Evolutionary conservation across 2,329 filamentous ascomycete species (phyloP).

Genomic region (Arthroderma sp.): DNA sequence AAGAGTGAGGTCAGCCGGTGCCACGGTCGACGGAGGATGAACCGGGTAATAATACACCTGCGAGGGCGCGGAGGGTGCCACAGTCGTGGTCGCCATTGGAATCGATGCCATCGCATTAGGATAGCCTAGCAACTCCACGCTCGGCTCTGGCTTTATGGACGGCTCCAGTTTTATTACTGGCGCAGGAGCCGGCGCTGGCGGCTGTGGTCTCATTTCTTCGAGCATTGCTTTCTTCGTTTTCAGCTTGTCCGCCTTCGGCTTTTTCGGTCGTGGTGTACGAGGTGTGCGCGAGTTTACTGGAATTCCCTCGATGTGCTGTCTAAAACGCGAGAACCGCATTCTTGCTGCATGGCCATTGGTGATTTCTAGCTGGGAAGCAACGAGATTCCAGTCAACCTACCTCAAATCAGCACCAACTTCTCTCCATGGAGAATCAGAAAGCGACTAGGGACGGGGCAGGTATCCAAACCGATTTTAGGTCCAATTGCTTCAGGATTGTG

Average conservation of each 20-base stretch:
- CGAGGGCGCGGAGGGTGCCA: neutral
- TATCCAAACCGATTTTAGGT: constrained; percentile 35
- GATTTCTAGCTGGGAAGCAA: constrained; percentile 38
- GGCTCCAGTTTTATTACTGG: constrained; percentile 6
- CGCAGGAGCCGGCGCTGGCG: neutral
- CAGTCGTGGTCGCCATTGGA: neutral
- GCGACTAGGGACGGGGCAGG: constrained; percentile 7
- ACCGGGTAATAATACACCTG: neutral
- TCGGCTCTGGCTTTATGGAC: constrained; percentile 4
- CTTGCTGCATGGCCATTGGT: constrained; percentile 45
- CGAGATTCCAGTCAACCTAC: constrained; percentile 41
- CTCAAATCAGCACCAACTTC: neutral
- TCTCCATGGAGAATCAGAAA: constrained; percentile 7
- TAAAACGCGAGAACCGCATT: constrained; percentile 44
- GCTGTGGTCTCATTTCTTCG: constrained; percentile 1
- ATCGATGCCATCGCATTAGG: neutral
- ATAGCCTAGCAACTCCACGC: neutral
- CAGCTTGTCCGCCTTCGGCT: constrained; percentile 12
- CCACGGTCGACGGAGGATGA: constrained; percentile 7
- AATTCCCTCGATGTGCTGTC: constrained; percentile 38
- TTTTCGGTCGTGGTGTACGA: constrained; percentile 14
- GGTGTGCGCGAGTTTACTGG: constrained; percentile 13
- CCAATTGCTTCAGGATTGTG: constrained; percentile 42
- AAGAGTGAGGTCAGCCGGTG: constrained; percentile 12
- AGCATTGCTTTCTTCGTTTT: constrained; percentile 10